Conservation (phyloP, 805 yeast genomes). For the Metschnikowia chrysomelidarum region DNA sequence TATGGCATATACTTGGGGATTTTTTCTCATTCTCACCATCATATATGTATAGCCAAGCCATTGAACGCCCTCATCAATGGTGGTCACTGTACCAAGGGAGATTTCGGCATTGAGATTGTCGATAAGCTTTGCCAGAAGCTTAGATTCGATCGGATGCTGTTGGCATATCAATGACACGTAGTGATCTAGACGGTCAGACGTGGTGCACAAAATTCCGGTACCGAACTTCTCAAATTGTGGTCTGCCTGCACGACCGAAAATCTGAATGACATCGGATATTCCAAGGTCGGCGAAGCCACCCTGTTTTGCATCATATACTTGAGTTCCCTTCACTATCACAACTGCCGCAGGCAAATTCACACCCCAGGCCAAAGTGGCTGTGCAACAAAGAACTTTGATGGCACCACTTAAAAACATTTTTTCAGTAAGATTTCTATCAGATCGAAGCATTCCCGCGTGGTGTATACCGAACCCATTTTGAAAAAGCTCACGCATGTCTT, state of each 20-base stretch:
- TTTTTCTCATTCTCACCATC: constrained; percentile 90
- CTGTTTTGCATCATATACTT: constrained; percentile 87
- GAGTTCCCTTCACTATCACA: constrained; percentile 95
- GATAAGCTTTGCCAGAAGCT: constrained; percentile 69
- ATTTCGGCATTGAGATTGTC: constrained; percentile 97
- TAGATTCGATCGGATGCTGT: constrained; percentile 95
- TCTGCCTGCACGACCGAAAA: constrained; percentile 99
- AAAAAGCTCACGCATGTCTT: constrained; percentile 78
- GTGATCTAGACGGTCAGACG: constrained; percentile 78
- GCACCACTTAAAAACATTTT: constrained; percentile 83
- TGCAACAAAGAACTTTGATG: constrained; percentile 86
- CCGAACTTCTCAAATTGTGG: constrained; percentile 94
- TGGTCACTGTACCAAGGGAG: constrained; percentile 91
- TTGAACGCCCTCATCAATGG: constrained; percentile 88
- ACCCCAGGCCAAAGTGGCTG: constrained; percentile 99
- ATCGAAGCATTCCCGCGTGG: constrained; percentile 94
- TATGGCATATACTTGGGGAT: constrained; percentile 89
- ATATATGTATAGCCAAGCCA: constrained; percentile 98
- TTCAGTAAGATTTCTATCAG: constrained; percentile 88
- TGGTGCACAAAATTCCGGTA: constrained; percentile 86
- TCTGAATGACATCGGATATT: constrained; percentile 94
- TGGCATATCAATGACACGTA: constrained; percentile 87
- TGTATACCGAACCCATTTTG: constrained; percentile 86
- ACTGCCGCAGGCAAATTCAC: constrained; percentile 98
- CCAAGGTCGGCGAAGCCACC: constrained; percentile 96